A percentile compares a stretch with the other conserved stretches of the same genome.
Conservation (phyloP, 148 eudicot genomes). For the Nepenthes mirabilis region DNA sequence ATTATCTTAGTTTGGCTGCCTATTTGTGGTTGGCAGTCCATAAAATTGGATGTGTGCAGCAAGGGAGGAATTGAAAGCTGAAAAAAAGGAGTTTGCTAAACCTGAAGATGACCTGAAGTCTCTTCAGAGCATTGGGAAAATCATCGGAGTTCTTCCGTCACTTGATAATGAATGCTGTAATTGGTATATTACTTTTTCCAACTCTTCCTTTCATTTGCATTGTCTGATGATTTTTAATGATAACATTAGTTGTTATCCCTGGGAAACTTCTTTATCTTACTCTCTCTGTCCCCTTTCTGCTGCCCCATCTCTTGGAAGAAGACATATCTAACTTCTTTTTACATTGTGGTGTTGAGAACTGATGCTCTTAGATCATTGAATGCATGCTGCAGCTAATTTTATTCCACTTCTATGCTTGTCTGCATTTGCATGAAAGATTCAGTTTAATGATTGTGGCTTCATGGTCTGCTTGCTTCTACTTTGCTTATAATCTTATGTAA, state of each 20-base stretch:
- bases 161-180: constrained; percentile 96
- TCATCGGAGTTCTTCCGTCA: constrained; percentile 96
- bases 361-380: too few species aligned
- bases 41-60: constrained; percentile 24
- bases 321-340: too few species aligned
- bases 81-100: constrained; percentile 82
- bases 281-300: too few species aligned
- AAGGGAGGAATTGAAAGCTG: constrained; percentile 53
- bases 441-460: too few species aligned
- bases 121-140: constrained; percentile 96
- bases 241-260: neutral
- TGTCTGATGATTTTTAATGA: neutral
- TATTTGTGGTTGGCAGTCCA: neutral
- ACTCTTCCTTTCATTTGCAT: neutral
- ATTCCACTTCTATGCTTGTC: too few species aligned
- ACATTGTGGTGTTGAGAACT: too few species aligned
- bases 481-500: too few species aligned
- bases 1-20: too few species aligned
- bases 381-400: too few species aligned
- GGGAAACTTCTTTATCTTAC: neutral
- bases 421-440: too few species aligned
- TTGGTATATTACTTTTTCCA: neutral
- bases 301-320: too few species aligned
- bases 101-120: constrained; percentile 98
- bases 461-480: too few species aligned